Conservation (phyloP, 2,329 filamentous ascomycete species). For the Colletotrichum sp. region DNA sequence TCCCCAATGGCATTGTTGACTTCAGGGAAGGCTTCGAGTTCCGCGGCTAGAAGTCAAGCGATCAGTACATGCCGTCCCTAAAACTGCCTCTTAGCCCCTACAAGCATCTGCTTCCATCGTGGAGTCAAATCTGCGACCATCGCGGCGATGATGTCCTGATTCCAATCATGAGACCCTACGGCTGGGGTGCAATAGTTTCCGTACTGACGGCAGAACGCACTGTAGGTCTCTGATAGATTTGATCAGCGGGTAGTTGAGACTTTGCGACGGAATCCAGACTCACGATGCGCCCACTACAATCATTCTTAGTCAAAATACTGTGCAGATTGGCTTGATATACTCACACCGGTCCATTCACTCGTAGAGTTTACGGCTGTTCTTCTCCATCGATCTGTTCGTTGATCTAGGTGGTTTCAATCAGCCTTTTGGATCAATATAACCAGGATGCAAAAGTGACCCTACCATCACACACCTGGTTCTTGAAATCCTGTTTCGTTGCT, state of each 20-base stretch:
- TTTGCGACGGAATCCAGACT: background rate
- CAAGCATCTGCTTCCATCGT: slow-evolving; percentile 32
- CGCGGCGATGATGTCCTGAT: slow-evolving; percentile 41
- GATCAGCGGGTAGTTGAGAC: background rate
- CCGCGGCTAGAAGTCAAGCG: background rate
- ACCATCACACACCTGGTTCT: background rate
- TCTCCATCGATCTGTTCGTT: slow-evolving; percentile 27
- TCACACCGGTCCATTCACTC: slow-evolving; percentile 36
- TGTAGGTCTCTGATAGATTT: slow-evolving; percentile 32
- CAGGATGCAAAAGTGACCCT: background rate
- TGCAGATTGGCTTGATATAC: slow-evolving; percentile 21
- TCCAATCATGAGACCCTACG: slow-evolving; percentile 42
- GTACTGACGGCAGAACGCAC: slow-evolving; percentile 46
- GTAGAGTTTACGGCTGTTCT: slow-evolving; percentile 29
- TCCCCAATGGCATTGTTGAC: background rate
- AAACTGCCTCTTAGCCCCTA: no score
- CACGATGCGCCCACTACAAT: background rate
- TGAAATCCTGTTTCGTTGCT: background rate
- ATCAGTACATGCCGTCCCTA: background rate
- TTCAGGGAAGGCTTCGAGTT: background rate
- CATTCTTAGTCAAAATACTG: background rate
- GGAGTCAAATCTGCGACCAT: slow-evolving; percentile 37
- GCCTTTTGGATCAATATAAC: background rate
- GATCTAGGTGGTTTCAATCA: background rate
- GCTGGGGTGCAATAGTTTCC: slow-evolving; percentile 36